phyloP scores from a whole-genome alignment of 306 rosid genomes.

The Cucurbita moschata region DNA sequence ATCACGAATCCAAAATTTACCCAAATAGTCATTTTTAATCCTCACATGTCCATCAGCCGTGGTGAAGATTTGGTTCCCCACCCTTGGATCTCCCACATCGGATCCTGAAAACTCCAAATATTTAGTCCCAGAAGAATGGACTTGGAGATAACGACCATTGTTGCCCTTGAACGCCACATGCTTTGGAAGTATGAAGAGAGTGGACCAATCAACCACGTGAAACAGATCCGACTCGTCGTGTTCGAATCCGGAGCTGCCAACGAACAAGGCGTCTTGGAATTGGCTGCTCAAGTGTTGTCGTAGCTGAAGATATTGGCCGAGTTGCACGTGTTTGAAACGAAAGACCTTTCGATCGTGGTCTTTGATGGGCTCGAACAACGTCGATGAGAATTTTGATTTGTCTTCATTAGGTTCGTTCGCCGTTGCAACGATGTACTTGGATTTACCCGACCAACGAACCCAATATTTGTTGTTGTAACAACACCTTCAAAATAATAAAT shows the following conservation, averaged over 20 bases:
- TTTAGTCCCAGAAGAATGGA: neutral
- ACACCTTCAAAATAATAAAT: neutral
- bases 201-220: slow-evolving; percentile 1
- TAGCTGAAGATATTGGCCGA: neutral
- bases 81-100: neutral
- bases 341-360: neutral
- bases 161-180: slow-evolving; percentile 7
- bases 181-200: slow-evolving; percentile 4
- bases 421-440: neutral
- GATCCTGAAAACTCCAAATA: neutral
- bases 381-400: neutral
- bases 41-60: neutral
- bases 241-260: neutral
- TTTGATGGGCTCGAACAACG: slow-evolving; percentile 8
- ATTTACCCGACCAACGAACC: neutral
- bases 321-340: slow-evolving; percentile 4
- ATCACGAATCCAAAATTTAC: slow-evolving; percentile 2
- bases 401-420: slow-evolving; percentile 2
- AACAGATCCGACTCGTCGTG: neutral
- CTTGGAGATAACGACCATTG: neutral
- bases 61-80: neutral
- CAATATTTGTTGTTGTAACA: slow-evolving; percentile 16
- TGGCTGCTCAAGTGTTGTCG: neutral
- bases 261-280: neutral
- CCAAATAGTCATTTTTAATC: neutral